Percentiles rank a stretch among this genome's conserved stretches.
These are phyloP conservation scores for Ceratobasidium sp. DNA, from an alignment of 1,284 basidiomycete genomes.

Conservation along the genomic window DNA sequence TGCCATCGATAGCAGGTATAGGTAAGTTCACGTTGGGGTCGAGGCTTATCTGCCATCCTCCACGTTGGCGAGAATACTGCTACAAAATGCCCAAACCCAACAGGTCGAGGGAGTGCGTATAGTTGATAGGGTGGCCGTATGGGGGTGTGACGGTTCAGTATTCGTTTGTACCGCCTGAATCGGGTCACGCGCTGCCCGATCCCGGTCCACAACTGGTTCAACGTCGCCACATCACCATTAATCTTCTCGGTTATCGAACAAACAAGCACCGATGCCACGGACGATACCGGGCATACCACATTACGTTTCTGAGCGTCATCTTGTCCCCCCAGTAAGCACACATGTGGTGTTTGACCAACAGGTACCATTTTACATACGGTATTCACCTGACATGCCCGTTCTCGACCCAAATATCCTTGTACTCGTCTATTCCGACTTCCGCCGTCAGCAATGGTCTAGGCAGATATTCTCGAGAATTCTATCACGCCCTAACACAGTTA, in stretches of 20 bases:
- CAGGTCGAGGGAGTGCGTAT: background rate
- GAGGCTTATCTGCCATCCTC: slow-evolving; percentile 9
- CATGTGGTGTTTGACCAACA: background rate
- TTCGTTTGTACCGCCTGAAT: slow-evolving; percentile 14
- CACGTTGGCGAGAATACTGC: slow-evolving; percentile 1
- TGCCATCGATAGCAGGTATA: slow-evolving; percentile 19
- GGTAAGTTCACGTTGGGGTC: background rate
- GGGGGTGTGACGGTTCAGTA: background rate
- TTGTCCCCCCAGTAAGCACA: background rate
- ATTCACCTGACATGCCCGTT: no score
- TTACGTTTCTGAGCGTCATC: background rate
- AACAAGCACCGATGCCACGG: background rate
- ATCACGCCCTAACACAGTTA: no score
- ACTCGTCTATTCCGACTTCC: no score
- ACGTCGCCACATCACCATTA: no score
- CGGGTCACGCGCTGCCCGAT: slow-evolving; percentile 26
- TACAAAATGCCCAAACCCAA: background rate
- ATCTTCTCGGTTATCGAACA: background rate
- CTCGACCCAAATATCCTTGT: no score
- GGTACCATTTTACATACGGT: background rate
- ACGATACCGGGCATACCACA: background rate
- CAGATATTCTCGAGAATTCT: no score
- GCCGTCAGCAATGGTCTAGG: no score
- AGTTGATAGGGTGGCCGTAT: background rate
- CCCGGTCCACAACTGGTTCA: background rate